These are phyloP conservation scores for Asterella californica DNA, from an alignment of 225 moss, liverwort and hornwort genomes.

Conservation along the genomic window DNA sequence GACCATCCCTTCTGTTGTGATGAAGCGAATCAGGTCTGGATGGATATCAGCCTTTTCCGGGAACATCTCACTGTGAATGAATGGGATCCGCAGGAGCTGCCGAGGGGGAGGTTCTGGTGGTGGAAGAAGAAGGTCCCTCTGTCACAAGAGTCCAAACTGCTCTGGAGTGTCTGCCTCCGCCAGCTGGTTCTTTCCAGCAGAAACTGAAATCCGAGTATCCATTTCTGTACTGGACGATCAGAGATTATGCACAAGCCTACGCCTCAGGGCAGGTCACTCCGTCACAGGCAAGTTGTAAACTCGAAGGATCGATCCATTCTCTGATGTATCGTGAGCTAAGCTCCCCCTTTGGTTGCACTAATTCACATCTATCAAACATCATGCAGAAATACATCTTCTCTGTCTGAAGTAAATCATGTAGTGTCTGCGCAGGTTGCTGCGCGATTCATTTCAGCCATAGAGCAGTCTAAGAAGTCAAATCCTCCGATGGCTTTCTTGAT, in stretches of 20 bases:
- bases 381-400: not conserved
- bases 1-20: too few species aligned
- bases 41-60: not conserved
- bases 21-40: not conserved
- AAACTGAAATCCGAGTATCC: slow-evolving; percentile 42
- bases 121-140: slow-evolving; percentile 42
- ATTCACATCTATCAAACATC: too few species aligned
- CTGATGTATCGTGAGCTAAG: not conserved
- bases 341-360: too few species aligned
- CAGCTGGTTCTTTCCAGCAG: slow-evolving; percentile 32
- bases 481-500: slow-evolving; percentile 75
- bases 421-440: slow-evolving; percentile 60
- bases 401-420: not conserved
- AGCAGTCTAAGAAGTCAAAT: slow-evolving; percentile 53
- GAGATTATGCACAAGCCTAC: slow-evolving; percentile 86
- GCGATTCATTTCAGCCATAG: slow-evolving; percentile 75
- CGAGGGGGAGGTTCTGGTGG: slow-evolving; percentile 57
- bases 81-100: slow-evolving; percentile 45
- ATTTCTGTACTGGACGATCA: slow-evolving; percentile 79
- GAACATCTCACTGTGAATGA: not conserved
- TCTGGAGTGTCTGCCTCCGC: slow-evolving; percentile 55
- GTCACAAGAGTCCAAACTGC: slow-evolving; percentile 55
- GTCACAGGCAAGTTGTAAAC: slow-evolving; percentile 52
- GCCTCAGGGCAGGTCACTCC: slow-evolving; percentile 65
- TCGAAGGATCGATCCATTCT: not conserved